These are phyloP conservation scores for Triadica sebifera DNA, from an alignment of 345 rosid genomes.

Conservation along the genomic window DNA sequence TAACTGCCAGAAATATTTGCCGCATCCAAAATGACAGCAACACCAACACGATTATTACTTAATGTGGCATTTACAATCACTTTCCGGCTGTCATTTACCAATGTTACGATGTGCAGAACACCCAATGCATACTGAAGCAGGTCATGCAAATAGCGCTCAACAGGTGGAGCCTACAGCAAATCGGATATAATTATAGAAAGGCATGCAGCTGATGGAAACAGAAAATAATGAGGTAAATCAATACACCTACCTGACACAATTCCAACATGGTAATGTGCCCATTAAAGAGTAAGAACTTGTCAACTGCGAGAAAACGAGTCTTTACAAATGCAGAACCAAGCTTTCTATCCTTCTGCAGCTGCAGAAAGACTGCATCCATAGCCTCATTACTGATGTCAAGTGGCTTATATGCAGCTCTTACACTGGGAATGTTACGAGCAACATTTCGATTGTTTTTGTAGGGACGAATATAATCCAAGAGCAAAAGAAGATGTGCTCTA, in stretches of 20 bases:
- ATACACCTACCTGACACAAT: constrained; percentile 73
- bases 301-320: constrained; percentile 83
- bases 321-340: constrained; percentile 89
- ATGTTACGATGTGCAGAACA: constrained; percentile 84
- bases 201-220: constrained; percentile 2
- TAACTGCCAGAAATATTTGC: constrained; percentile 75
- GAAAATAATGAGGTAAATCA: neutral
- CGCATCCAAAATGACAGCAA: constrained; percentile 92
- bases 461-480: constrained; percentile 89
- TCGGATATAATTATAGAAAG: constrained; percentile 11
- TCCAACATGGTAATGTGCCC: constrained; percentile 94
- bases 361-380: constrained; percentile 81
- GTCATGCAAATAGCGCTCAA: constrained; percentile 92
- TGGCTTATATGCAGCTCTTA: constrained; percentile 91
- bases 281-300: constrained; percentile 62
- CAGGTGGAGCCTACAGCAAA: constrained; percentile 80
- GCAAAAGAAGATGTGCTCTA: constrained; percentile 90
- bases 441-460: constrained; percentile 70
- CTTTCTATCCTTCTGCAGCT: constrained; percentile 94
- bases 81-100: constrained; percentile 83
- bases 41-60: constrained; percentile 85
- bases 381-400: constrained; percentile 97
- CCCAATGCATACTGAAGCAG: constrained; percentile 97
- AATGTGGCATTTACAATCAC: constrained; percentile 77
- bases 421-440: constrained; percentile 62